phyloP scores from a whole-genome alignment of 768 basidiomycete genomes.

The Lactarius hengduanensis region DNA sequence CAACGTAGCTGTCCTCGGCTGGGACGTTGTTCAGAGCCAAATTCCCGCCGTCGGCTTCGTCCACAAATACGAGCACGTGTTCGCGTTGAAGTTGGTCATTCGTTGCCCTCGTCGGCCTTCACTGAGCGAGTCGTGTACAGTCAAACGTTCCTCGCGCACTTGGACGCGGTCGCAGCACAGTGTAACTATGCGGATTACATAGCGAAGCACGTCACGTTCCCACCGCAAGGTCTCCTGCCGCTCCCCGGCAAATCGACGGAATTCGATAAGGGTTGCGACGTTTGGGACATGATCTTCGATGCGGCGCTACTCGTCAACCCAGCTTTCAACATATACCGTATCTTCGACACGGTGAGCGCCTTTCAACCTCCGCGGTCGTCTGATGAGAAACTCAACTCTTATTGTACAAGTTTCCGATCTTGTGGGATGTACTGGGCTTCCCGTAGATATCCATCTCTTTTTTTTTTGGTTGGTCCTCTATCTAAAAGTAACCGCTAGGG shows the following conservation, averaged over 20 bases:
- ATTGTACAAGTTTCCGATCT: conserved; percentile 38
- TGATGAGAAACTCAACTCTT: not conserved
- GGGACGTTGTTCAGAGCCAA: conserved; percentile 62
- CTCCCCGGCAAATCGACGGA: conserved; percentile 56
- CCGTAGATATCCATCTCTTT: conserved; percentile 45
- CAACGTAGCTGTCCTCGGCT: conserved; percentile 54
- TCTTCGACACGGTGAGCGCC: conserved; percentile 59
- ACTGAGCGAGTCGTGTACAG: conserved; percentile 37
- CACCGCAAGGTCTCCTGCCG: conserved; percentile 62
- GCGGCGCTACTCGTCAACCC: conserved; percentile 65
- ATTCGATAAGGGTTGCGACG: conserved; percentile 55
- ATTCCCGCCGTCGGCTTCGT: conserved; percentile 76
- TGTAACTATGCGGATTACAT: conserved; percentile 68
- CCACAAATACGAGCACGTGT: conserved; percentile 67
- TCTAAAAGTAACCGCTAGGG: conserved; percentile 36
- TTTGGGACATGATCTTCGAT: conserved; percentile 66
- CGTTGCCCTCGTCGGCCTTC: not conserved
- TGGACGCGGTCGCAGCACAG: conserved; percentile 49
- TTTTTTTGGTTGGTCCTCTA: not conserved
- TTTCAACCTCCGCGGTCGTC: not conserved
- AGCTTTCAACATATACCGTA: conserved; percentile 75
- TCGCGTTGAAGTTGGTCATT: conserved; percentile 62
- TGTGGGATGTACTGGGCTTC: conserved; percentile 82
- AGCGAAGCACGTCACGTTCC: conserved; percentile 61
- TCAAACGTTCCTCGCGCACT: conserved; percentile 56